Percentiles rank a stretch among this genome's conserved stretches.
These are phyloP conservation scores for Coemansia sp. DNA, from an alignment of 192 early-diverging fungal species.

Conservation along the genomic window DNA sequence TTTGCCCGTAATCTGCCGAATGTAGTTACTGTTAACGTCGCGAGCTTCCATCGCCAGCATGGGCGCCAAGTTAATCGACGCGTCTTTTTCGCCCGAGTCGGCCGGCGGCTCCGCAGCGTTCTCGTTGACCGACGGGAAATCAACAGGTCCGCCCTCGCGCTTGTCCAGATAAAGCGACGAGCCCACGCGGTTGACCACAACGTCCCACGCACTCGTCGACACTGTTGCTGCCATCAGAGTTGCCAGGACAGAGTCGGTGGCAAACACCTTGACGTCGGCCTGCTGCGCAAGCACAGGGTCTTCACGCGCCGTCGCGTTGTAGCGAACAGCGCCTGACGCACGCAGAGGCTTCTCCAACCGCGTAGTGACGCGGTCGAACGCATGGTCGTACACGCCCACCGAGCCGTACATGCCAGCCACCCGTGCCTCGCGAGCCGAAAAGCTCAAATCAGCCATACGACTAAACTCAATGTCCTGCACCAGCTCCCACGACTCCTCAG, in stretches of 20 bases:
- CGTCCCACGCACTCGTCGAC: conserved; percentile 94
- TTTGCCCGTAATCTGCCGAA: conserved; percentile 68
- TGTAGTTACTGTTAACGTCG: conserved; percentile 80
- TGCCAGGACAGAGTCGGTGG: conserved; percentile 87
- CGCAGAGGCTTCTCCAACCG: conserved; percentile 75
- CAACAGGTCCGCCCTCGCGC: conserved; percentile 75
- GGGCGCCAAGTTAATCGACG: conserved; percentile 76
- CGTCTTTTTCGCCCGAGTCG: conserved; percentile 82
- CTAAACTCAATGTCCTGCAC: conserved; percentile 94
- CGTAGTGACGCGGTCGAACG: conserved; percentile 81
- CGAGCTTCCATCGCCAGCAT: conserved; percentile 87
- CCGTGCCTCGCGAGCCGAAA: conserved; percentile 70
- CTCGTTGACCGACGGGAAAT: conserved; percentile 93
- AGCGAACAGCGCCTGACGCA: conserved; percentile 63
- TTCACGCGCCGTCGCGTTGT: conserved; percentile 79
- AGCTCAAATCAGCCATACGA: conserved; percentile 80
- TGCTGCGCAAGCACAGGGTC: conserved; percentile 71
- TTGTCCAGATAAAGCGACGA: conserved; percentile 90
- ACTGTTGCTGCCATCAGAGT: conserved; percentile 90
- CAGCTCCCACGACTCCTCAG: conserved; percentile 86
- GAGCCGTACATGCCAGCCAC: conserved; percentile 82
- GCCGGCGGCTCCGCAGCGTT: conserved; percentile 89
- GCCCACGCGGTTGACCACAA: conserved; percentile 81
- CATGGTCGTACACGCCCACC: conserved; percentile 73
- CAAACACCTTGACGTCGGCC: conserved; percentile 69